Conservation (phyloP, 176 grass and related monocot genomes). For the Juncus effusus region DNA sequence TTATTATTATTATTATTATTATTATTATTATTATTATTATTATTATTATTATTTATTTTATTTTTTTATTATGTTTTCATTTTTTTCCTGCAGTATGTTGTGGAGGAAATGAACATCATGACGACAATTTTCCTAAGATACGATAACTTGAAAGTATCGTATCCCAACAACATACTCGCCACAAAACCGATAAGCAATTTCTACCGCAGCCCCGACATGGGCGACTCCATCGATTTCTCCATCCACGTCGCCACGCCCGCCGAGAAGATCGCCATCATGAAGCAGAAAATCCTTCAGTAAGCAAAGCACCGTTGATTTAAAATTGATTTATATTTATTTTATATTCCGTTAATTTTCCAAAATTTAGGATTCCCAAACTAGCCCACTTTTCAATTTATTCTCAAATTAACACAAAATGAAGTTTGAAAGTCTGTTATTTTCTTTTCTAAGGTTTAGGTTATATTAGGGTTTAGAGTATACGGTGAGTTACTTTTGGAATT, state of each 20-base stretch:
- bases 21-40: too few species aligned
- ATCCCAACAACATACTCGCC: constrained; percentile 77
- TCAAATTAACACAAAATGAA: too few species aligned
- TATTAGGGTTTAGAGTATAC: too few species aligned
- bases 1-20: too few species aligned
- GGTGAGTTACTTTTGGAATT: too few species aligned
- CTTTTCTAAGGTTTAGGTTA: too few species aligned
- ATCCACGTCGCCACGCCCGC: constrained; percentile 68
- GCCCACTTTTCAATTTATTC: not conserved
- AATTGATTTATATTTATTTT: not conserved
- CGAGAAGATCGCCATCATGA: constrained; percentile 85
- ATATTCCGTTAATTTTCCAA: not conserved
- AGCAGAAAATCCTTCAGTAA: constrained; percentile 76
- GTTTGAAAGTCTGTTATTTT: too few species aligned
- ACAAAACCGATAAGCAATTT: constrained; percentile 66
- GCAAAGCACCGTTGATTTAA: not conserved
- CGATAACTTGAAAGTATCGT: constrained; percentile 87
- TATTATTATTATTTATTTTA: too few species aligned
- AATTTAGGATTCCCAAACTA: not conserved
- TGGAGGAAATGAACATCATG: constrained; percentile 99
- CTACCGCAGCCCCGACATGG: constrained; percentile 96
- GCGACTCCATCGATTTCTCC: constrained; percentile 67
- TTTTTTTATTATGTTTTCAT: too few species aligned
- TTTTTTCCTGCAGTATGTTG: constrained; percentile 45
- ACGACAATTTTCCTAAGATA: constrained; percentile 87